Evolutionary conservation across 164 flowering plant genomes (phyloP).

Genomic region (Vitis riparia): DNA sequence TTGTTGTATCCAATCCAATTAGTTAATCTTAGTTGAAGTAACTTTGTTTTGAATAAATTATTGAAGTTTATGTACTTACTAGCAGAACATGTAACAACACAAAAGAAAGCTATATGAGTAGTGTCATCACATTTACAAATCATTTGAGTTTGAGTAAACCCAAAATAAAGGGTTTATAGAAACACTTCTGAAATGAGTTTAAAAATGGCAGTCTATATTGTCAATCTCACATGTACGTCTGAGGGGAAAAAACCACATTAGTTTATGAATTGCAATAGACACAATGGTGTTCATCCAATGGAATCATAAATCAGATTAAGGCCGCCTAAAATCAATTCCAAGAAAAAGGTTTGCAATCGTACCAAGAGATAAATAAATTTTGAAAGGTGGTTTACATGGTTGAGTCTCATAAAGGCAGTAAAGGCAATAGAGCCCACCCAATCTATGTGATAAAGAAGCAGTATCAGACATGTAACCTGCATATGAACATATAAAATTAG

Average conservation of each 20-base stretch:
- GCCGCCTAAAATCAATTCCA: not conserved
- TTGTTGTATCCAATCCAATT: too few relatives aligned
- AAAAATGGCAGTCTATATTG: too few relatives aligned
- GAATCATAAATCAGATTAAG: not conserved
- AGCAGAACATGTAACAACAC: not conserved
- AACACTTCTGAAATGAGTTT: not conserved
- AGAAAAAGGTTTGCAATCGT: slow-evolving; percentile 18
- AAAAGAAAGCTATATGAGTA: not conserved
- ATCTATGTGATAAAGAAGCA: slow-evolving; percentile 58
- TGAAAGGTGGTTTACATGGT: slow-evolving; percentile 81
- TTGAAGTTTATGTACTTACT: too few relatives aligned
- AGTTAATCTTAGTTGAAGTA: too few relatives aligned
- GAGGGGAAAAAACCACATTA: not conserved
- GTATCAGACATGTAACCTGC: slow-evolving; percentile 62
- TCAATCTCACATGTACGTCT: too few relatives aligned
- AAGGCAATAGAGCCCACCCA: slow-evolving; percentile 88
- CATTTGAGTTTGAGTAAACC: too few relatives aligned
- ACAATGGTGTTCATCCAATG: not conserved
- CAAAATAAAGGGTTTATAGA: too few relatives aligned
- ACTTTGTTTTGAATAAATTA: too few relatives aligned
- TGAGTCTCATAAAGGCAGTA: slow-evolving; percentile 91
- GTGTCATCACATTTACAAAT: not conserved
- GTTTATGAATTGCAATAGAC: not conserved
- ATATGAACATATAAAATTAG: slow-evolving; percentile 13
- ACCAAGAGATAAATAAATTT: slow-evolving; percentile 77